phyloP scores from a whole-genome alignment of 352 stramenopile species.

The Pythium phragmitis region DNA sequence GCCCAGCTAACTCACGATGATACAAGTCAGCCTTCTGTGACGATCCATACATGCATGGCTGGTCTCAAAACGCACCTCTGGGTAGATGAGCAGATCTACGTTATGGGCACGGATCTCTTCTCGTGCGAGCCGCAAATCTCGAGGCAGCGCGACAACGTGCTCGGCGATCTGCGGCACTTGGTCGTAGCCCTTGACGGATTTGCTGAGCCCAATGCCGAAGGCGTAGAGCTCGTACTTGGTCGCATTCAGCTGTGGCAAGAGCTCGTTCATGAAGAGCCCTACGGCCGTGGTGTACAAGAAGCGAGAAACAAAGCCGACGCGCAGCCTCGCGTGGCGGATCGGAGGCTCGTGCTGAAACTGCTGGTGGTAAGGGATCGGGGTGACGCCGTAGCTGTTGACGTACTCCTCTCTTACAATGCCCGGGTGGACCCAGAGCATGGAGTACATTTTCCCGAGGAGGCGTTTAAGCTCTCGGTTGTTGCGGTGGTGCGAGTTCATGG shows the following conservation, averaged over 20 bases:
- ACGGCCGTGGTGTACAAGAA: slow-evolving; percentile 53
- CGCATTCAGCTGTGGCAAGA: slow-evolving; percentile 53
- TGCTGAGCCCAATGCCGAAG: slow-evolving; percentile 63
- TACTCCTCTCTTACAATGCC: slow-evolving; percentile 42
- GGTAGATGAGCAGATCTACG: slow-evolving; percentile 70
- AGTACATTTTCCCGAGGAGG: slow-evolving; percentile 53
- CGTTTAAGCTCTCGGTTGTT: slow-evolving; percentile 69
- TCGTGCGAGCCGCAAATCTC: slow-evolving; percentile 41
- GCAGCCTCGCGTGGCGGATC: slow-evolving; percentile 10
- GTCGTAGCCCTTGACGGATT: slow-evolving; percentile 46
- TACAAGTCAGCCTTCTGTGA: not conserved
- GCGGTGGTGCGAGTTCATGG: slow-evolving; percentile 59
- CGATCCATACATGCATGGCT: not conserved
- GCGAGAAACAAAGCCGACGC: slow-evolving; percentile 67
- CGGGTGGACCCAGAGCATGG: slow-evolving; percentile 38
- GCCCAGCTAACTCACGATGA: slow-evolving; percentile 43
- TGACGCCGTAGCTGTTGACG: slow-evolving; percentile 46
- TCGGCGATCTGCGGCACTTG: slow-evolving; percentile 56
- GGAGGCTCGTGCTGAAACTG: slow-evolving; percentile 2
- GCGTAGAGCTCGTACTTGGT: slow-evolving; percentile 71
- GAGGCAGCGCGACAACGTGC: slow-evolving; percentile 49
- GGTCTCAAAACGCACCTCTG: slow-evolving; percentile 40
- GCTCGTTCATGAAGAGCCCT: slow-evolving; percentile 60
- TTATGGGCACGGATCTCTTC: slow-evolving; percentile 49
- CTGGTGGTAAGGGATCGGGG: slow-evolving; percentile 37